Evolutionary conservation across 805 yeast genomes (phyloP), one percentile per base, ranked within the genome.

Genomic region (Pichia paraexigua): DNA sequence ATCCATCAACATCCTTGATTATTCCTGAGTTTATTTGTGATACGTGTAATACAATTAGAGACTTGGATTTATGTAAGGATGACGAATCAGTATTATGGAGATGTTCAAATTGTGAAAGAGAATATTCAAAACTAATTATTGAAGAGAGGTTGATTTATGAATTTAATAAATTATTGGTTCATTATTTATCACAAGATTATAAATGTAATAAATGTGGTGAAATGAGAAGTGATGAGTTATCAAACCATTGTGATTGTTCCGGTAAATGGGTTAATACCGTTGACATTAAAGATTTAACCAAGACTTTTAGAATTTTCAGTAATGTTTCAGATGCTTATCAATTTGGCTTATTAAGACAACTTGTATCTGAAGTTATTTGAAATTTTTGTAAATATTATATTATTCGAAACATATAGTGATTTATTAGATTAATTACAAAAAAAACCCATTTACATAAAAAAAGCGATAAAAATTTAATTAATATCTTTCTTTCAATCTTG

Each of bases 401-500:
- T 41, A 28, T n/a, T 22, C 21, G 13, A 48, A 17, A 41, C n/a
- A 41, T 41, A 2, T 7, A 46, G n/a, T 22, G 22, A 30, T 28
- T 32, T 40, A 20, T 25, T 46, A 44, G 35, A 41, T 17, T 41
- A 24, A 39, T 15, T 25, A 15, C n/a, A 24, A 20, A 41, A 37
- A 27, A 11, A 27, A 50, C 35, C 25, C 22, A 24, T 24, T 24
- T 25, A 24, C 30, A 20, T 15, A 45, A 39, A 35, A 45, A 39
- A 35, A 30, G 35, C 39, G 39, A 35, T n/a, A 35, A n/a, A n/a
- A 6, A 40, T 41, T 30, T 40, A 20, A 41, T 48, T 71, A 94
- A 69, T 87, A 94, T 64, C 98, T 83, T 71, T 94, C 99, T 73
- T 94, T 94, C 84, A 94, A 80, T 72, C 99, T 82, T 13, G 97